Evolutionary conservation across 1,139 yeast genomes (phyloP).

Genomic region (Neolecta irregularis): DNA sequence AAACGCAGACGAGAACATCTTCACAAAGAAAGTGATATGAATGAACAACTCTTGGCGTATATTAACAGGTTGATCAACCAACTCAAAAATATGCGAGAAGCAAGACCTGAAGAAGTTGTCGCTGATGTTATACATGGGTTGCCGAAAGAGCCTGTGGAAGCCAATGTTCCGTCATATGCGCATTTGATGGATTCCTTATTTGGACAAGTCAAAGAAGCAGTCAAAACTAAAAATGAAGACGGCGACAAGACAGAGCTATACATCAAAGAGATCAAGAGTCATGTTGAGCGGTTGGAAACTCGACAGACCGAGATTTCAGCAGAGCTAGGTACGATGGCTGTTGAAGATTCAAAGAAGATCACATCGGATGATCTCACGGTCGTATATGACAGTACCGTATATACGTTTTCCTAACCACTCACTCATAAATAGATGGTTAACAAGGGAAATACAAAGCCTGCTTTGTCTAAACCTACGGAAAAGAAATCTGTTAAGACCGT

Average conservation of each 20-base stretch:
- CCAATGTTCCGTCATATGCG: constrained; percentile 62
- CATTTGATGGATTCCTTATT: constrained; percentile 88
- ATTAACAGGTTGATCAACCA: constrained; percentile 45
- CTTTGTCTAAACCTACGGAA: not conserved
- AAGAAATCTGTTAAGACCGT: constrained; percentile 19
- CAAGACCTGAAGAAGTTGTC: constrained; percentile 8
- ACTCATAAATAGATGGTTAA: not conserved
- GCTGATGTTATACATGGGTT: constrained; percentile 23
- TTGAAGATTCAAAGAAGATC: constrained; percentile 60
- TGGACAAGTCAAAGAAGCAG: constrained; percentile 47
- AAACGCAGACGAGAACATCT: constrained; percentile 61
- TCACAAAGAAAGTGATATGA: constrained; percentile 62
- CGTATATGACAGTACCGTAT: constrained; percentile 37
- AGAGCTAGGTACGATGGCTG: constrained; percentile 50
- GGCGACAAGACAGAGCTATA: constrained; percentile 17
- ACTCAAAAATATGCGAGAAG: constrained; percentile 7
- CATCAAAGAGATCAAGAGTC: constrained; percentile 22
- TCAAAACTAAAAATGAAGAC: constrained; percentile 22
- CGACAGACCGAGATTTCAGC: constrained; percentile 43
- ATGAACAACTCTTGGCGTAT: constrained; percentile 53
- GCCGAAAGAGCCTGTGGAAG: constrained; percentile 30
- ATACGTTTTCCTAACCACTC: too few relatives aligned
- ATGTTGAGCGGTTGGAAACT: constrained; percentile 22
- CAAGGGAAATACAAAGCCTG: constrained; percentile 10
- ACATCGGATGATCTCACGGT: constrained; percentile 84